A percentile compares a stretch with the other conserved stretches of the same genome.
These are phyloP conservation scores for Botrytis medusae DNA, from an alignment of 2,329 filamentous ascomycete species.

Conservation along the genomic window DNA sequence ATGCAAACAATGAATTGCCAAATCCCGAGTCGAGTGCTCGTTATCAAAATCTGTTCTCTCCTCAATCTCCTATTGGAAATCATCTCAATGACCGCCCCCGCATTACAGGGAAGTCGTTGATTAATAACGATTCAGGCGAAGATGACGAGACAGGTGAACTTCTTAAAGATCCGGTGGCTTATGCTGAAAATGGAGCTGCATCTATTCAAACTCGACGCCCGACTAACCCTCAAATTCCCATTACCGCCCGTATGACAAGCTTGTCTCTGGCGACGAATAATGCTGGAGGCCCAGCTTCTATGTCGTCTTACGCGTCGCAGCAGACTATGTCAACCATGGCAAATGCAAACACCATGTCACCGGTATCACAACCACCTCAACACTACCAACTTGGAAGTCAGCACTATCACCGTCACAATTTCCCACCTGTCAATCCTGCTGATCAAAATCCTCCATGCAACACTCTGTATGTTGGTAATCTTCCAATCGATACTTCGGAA, in stretches of 20 bases:
- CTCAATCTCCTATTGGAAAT: slow-evolving; percentile 71
- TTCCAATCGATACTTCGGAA: slow-evolving; percentile 88
- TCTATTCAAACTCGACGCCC: slow-evolving; percentile 58
- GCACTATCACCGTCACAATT: slow-evolving; percentile 63
- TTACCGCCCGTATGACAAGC: slow-evolving; percentile 61
- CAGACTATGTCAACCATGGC: slow-evolving; percentile 38
- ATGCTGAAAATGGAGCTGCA: slow-evolving; percentile 67
- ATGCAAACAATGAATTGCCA: slow-evolving; percentile 59
- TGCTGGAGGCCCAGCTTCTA: slow-evolving; percentile 41
- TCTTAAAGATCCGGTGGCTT: slow-evolving; percentile 70
- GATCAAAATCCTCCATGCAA: slow-evolving; percentile 98
- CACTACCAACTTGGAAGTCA: slow-evolving; percentile 56
- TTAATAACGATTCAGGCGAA: slow-evolving; percentile 65
- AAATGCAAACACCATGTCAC: slow-evolving; percentile 52
- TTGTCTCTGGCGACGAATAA: slow-evolving; percentile 71
- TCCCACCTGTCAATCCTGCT: slow-evolving; percentile 87
- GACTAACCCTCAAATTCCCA: slow-evolving; percentile 70
- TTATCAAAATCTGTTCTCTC: slow-evolving; percentile 67
- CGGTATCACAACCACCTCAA: slow-evolving; percentile 48
- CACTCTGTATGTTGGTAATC: slow-evolving; percentile 95
- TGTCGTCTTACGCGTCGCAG: slow-evolving; percentile 32
- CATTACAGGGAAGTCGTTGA: slow-evolving; percentile 68
- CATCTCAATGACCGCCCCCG: slow-evolving; percentile 62
- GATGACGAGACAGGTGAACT: slow-evolving; percentile 72
- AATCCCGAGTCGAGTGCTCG: slow-evolving; percentile 53